Evolutionary conservation across 1,284 basidiomycete species (phyloP).

Genomic region (Irpex sp.): DNA sequence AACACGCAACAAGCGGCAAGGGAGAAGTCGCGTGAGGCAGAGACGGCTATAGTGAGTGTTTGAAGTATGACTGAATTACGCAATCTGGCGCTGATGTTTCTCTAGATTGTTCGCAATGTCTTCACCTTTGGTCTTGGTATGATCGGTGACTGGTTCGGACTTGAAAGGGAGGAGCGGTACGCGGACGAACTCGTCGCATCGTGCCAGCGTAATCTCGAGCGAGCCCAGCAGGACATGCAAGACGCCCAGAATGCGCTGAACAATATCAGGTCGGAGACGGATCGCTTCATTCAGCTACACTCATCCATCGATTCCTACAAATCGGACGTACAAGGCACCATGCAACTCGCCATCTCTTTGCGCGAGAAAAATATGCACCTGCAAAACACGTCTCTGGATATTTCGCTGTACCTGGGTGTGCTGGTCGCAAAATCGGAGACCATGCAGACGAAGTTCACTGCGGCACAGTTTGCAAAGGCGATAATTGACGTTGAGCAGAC

Average conservation of each 20-base stretch:
- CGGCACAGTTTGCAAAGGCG: conserved; percentile 1
- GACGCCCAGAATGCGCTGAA: neutral
- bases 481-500: neutral
- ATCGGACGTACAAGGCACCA: neutral
- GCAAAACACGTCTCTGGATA: neutral
- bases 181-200: conserved; percentile 4
- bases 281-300: neutral
- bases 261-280: neutral
- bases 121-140: conserved; percentile 1
- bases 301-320: neutral
- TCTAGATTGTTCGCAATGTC: neutral
- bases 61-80: too few relatives aligned
- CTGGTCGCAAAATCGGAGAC: neutral
- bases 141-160: conserved; percentile 1
- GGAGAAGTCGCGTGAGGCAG: neutral
- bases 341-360: neutral
- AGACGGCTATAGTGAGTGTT: neutral
- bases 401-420: neutral
- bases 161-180: neutral
- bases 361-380: neutral
- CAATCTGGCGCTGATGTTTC: neutral
- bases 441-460: neutral
- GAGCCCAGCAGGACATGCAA: neutral
- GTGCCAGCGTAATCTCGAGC: neutral
- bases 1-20: neutral